phyloP scores from a whole-genome alignment of 768 basidiomycete species.

The Auricularia cornea region DNA sequence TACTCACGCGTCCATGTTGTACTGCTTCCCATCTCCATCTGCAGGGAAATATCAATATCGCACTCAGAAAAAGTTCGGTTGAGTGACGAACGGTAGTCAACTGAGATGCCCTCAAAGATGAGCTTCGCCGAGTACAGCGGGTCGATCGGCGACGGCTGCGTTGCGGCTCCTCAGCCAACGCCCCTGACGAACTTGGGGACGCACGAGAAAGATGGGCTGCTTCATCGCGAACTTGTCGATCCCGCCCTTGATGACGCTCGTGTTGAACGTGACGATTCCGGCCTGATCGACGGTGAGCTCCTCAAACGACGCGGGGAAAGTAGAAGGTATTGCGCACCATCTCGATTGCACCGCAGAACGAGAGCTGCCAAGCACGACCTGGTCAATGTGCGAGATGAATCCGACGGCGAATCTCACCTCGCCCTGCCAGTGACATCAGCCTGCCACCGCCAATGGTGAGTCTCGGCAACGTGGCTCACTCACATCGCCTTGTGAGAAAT shows the following conservation, averaged over 20 bases:
- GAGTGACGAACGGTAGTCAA: conserved; percentile 54
- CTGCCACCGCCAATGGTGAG: too few species aligned
- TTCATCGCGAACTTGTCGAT: conserved; percentile 65
- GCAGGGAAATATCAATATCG: neutral
- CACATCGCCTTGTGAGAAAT: conserved; percentile 73
- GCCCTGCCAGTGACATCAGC: too few species aligned
- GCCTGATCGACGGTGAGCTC: too few species aligned
- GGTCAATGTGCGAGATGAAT: conserved; percentile 1
- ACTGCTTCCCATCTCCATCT: conserved; percentile 70
- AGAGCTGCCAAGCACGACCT: conserved; percentile 37
- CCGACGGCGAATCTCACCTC: conserved; percentile 1
- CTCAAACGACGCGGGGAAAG: too few species aligned
- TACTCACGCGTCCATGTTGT: conserved; percentile 77
- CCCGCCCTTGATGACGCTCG: conserved; percentile 66
- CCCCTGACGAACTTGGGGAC: too few species aligned
- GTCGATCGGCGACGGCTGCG: conserved; percentile 69
- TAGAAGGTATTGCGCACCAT: conserved; percentile 36
- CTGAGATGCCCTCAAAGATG: conserved; percentile 67
- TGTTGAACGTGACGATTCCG: conserved; percentile 63
- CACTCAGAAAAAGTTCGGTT: too few species aligned
- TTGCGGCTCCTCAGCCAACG: too few species aligned
- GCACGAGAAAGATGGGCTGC: conserved; percentile 66
- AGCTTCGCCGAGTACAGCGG: conserved; percentile 70
- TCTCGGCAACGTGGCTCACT: too few species aligned
- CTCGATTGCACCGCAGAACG: conserved; percentile 73